Base-by-base conservation (phyloP, 768 basidiomycete genomes). In the Kwoniella sp. region DNA sequence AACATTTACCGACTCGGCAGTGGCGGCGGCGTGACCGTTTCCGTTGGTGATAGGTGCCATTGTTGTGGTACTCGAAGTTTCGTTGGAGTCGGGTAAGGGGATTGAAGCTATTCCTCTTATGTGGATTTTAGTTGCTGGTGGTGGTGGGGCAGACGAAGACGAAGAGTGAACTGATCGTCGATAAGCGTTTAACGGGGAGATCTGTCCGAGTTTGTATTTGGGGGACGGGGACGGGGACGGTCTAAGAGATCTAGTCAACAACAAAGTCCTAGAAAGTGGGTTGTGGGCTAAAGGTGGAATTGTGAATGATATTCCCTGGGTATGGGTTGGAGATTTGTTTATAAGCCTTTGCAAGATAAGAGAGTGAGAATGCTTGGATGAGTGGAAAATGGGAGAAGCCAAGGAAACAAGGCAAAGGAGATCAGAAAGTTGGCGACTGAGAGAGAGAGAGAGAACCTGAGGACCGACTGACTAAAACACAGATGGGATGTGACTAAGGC, bases 1-100 rank as follows among this genome's bases (percentile, higher is more conserved):
- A 3, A 44, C 40, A 19, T 44, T 44, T 9, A 44, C 40, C 40
- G 40, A 44, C 40, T 44, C 40, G 40, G 40, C 40, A 15, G 40
- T 44, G 17, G 40, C 40, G 40, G 40, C 17, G 40, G 40, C 40
- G 40, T 44, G 40, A 44, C 40, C 40, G 40, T 44, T 44, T 9
- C 40, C 40, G 40, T 44, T 44, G 40, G 17, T 44, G 40, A 44
- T 44, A 19, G 40, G 40, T 44, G 40, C 40, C 40, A 44, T 44
- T 15, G n/a, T 44, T 44, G 10, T 44, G 7, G 10, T 44, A 3
- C 17, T 33, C 17, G 8, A 9, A 3, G 8, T 44, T 44, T 44
- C 17, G 17, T 44, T 19, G 40, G 40, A 9, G 17, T 44, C 40
- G 17, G 40, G 40, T 10, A 44, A 19, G 17, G 40, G 40, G 8